Evolutionary conservation across 2,329 filamentous ascomycete species (phyloP).

Genomic region (Colletotrichum orbiculare): DNA sequence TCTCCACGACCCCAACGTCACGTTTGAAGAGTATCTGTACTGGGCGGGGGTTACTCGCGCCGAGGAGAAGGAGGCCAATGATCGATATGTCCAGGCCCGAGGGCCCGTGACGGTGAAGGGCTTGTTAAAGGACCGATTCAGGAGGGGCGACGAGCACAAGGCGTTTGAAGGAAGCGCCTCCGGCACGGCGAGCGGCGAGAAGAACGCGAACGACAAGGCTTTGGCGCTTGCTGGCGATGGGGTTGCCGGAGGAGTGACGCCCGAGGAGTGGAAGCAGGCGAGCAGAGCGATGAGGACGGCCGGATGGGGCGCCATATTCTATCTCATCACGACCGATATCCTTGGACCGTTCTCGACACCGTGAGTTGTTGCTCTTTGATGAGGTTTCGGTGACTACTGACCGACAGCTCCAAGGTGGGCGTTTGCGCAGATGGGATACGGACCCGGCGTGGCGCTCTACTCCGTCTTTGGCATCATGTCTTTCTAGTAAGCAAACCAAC

Average conservation of each 20-base stretch:
- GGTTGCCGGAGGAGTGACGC: constrained; percentile 35
- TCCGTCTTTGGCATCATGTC: constrained; percentile 54
- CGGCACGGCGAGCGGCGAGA: neutral
- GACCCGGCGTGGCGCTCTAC: constrained; percentile 57
- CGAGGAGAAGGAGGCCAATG: constrained; percentile 37
- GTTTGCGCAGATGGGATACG: constrained; percentile 51
- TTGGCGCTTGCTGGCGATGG: neutral
- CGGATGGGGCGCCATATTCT: constrained; percentile 58
- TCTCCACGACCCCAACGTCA: constrained; percentile 40
- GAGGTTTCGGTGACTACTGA: neutral
- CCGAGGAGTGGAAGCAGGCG: constrained; percentile 59
- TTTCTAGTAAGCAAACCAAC: constrained; percentile 7
- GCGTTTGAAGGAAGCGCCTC: constrained; percentile 12
- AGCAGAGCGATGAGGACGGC: constrained; percentile 58
- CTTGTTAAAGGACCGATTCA: constrained; percentile 36
- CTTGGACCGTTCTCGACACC: constrained; percentile 55
- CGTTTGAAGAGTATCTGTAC: constrained; percentile 43
- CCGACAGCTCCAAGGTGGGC: constrained; percentile 25
- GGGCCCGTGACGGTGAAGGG: constrained; percentile 34
- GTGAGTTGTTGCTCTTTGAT: constrained; percentile 36
- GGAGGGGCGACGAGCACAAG: constrained; percentile 34
- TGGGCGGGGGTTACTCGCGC: constrained; percentile 41
- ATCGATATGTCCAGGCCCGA: constrained; percentile 25
- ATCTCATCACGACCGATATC: constrained; percentile 61
- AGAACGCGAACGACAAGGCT: constrained; percentile 15